Evolutionary conservation across 2,329 filamentous ascomycete genomes (phyloP).

Genomic region (Fusarium citri): DNA sequence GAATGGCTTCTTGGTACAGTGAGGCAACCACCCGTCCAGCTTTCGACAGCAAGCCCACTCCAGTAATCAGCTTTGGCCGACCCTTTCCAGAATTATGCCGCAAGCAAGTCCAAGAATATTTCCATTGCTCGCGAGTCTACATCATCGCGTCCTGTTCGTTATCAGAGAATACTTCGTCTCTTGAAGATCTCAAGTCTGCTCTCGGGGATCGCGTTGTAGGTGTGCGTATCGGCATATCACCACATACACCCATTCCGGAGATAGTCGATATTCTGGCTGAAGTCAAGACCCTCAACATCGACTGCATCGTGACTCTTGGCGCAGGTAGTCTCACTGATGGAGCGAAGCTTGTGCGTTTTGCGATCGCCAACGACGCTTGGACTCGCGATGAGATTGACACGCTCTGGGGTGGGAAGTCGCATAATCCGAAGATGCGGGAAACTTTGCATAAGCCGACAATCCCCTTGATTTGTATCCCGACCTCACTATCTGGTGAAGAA

Average conservation of each 20-base stretch:
- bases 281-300: slow-evolving; percentile 5
- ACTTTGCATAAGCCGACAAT: not conserved
- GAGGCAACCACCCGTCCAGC: not conserved
- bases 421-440: not conserved
- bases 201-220: not conserved
- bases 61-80: not conserved
- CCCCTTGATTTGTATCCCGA: slow-evolving; percentile 17
- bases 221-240: slow-evolving; percentile 12
- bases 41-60: slow-evolving; percentile 2
- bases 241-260: slow-evolving; percentile 16
- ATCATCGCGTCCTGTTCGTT: slow-evolving; percentile 14
- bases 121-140: not conserved
- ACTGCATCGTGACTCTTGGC: slow-evolving; percentile 21
- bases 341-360: slow-evolving; percentile 9
- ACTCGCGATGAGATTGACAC: not conserved
- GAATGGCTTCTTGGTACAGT: not conserved
- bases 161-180: not conserved
- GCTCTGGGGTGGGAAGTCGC: slow-evolving; percentile 15
- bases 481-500: slow-evolving; percentile 12
- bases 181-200: not conserved
- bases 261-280: slow-evolving; percentile 8
- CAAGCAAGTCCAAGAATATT: not conserved
- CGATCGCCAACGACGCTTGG: slow-evolving; percentile 8
- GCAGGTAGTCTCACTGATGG: slow-evolving; percentile 21
- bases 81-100: slow-evolving; percentile 8